Evolutionary conservation across 2,329 filamentous ascomycete species (phyloP), one percentile per base, ranked within the genome.

Genomic region (Fusarium duplospermum): DNA sequence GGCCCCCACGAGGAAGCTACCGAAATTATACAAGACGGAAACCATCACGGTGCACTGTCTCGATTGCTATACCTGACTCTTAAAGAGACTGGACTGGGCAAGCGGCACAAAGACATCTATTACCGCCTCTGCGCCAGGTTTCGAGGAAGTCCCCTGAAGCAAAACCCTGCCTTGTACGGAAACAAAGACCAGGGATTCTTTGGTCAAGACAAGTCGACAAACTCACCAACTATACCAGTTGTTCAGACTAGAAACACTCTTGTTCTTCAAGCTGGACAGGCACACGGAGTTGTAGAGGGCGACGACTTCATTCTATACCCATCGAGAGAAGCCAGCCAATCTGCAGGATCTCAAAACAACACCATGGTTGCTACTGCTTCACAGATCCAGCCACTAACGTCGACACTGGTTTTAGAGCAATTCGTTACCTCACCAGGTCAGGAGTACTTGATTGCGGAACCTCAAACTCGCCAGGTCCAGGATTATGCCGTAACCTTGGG

Each of bases 151-250:
- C 10, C 16, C 0, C 6, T 66, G 0, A 33, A 45, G 1, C 69
- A 73, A 27, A 63, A 20, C 13, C 71, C 71, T 5, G 50, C 57
- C 0, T 10, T 74, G 1, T 63, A 67, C 20, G 71, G 72, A 4
- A 74, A 74, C 20, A 64, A 71, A 13, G 62, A 67, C n/a, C 71
- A 72, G 18, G 33, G 40, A 0, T 74, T 74, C n/a, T 74, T 74
- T 3, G 69, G 65, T 1, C 29, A 59, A 0, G 52, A n/a, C 6
- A 54, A 7, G 0, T 29, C 60, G 4, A 10, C 40, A 0, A 38
- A 27, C 4, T 24, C 27, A 18, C 47, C 27, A 2, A 61, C n/a
- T 13, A 22, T 69, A 1, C 47, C 35, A 1, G 57, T 69, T 2
- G 33, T 45, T 0, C 57, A 6, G 20, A n/a, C 18, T 2, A 50